Conservation (phyloP, 371 early-diverging fungal species). For the Smittium mucronatum region DNA sequence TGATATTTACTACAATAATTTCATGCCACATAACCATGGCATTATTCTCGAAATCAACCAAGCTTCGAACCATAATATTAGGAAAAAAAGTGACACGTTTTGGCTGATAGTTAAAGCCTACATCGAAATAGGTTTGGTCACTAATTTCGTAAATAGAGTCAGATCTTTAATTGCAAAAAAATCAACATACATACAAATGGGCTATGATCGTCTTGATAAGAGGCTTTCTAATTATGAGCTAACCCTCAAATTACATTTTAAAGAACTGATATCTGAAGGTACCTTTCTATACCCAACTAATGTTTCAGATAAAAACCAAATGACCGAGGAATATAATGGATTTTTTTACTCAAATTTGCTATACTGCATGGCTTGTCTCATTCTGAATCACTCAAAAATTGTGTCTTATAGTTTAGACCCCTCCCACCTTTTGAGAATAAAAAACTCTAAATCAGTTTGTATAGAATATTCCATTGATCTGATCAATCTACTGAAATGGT, state of each 20-base stretch:
- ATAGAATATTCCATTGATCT: not conserved
- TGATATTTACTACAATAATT: not conserved
- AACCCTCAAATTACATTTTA: not conserved
- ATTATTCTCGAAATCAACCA: not conserved
- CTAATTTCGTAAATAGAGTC: not conserved
- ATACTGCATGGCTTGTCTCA: not conserved
- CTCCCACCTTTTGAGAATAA: not conserved
- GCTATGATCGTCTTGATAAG: not conserved
- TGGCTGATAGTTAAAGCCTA: not conserved
- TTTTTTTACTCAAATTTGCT: not conserved
- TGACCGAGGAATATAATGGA: not conserved
- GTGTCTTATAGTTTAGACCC: not conserved
- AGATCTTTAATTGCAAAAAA: not conserved
- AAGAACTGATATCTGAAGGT: not conserved
- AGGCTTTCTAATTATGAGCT: not conserved
- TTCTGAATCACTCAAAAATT: not conserved
- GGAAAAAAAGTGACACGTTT: not conserved
- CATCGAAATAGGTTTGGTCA: not conserved
- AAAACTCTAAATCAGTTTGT: not conserved
- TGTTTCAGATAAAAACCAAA: not conserved
- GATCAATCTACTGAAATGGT: not conserved
- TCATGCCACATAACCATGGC: not conserved
- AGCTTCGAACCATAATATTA: not conserved
- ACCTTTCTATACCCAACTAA: not conserved
- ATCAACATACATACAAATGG: not conserved